These are phyloP conservation scores for Diplodia sapinea DNA, from an alignment of 2,329 filamentous ascomycete genomes.

Conservation along the genomic window DNA sequence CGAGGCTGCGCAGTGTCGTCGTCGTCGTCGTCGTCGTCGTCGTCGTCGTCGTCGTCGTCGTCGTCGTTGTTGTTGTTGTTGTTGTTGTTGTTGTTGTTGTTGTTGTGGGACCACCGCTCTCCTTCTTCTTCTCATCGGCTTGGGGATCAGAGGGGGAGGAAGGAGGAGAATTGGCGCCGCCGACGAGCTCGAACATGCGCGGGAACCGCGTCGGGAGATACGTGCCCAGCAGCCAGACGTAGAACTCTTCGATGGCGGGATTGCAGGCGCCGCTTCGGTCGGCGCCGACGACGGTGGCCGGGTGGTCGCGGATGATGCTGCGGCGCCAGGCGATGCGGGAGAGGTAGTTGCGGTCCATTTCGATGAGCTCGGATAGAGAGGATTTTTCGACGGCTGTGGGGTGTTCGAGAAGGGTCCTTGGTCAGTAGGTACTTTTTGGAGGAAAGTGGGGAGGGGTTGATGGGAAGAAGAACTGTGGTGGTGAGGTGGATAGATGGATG, in stretches of 20 bases:
- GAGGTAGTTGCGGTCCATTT: background rate
- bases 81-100: background rate
- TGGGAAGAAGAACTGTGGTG: too few species aligned
- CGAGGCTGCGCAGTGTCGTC: background rate
- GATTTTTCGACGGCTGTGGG: background rate
- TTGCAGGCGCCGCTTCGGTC: background rate
- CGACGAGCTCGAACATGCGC: slow-evolving; percentile 44
- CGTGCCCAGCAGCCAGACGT: slow-evolving; percentile 58
- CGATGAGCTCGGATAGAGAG: background rate
- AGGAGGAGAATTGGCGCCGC: too few species aligned
- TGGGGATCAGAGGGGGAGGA: too few species aligned
- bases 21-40: too few species aligned
- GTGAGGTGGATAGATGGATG: background rate
- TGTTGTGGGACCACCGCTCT: too few species aligned
- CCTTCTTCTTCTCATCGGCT: too few species aligned
- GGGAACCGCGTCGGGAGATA: slow-evolving; percentile 66
- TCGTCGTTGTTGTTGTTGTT: too few species aligned
- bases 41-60: too few species aligned
- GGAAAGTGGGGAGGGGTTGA: too few species aligned
- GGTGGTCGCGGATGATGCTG: background rate
- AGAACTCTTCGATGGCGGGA: slow-evolving; percentile 61
- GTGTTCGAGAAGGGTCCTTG: background rate
- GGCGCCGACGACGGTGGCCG: background rate
- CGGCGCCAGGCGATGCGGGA: background rate
- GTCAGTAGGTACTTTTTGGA: background rate